Evolutionary conservation across 2,329 filamentous ascomycete species (phyloP).

Genomic region (Ophiostoma pallidulum): DNA sequence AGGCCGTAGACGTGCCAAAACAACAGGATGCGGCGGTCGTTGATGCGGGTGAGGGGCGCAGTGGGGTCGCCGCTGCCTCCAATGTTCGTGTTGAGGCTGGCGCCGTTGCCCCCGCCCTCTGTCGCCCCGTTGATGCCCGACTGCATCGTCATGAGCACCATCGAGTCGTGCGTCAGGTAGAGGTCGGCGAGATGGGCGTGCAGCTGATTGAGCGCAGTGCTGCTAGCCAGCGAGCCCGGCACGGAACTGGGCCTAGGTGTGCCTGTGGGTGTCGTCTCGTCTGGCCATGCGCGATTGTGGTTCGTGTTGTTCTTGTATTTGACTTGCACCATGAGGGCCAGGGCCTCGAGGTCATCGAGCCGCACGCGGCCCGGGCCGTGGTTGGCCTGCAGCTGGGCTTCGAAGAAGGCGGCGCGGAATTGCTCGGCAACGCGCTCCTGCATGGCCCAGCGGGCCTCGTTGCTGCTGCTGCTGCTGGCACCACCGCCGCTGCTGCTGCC

Average conservation of each 20-base stretch:
- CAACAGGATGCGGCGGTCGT: constrained; percentile 15
- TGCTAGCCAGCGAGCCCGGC: too few relatives aligned
- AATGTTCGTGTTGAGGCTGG: neutral
- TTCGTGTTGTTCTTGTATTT: constrained; percentile 4
- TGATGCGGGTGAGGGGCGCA: constrained; percentile 2
- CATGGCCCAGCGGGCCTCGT: constrained; percentile 15
- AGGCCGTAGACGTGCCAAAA: constrained; percentile 19
- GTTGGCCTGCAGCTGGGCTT: constrained; percentile 9
- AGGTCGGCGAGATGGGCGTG: constrained; percentile 14
- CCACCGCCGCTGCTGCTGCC: too few relatives aligned
- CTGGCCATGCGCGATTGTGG: neutral
- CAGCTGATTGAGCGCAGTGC: neutral
- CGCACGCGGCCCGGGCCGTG: constrained; percentile 1
- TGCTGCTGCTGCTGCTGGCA: neutral
- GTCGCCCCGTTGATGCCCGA: constrained; percentile 7
- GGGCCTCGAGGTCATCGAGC: constrained; percentile 17
- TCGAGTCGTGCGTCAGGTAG: constrained; percentile 20
- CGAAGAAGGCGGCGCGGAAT: constrained; percentile 19
- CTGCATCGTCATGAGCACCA: constrained; percentile 19
- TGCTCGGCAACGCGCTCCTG: constrained; percentile 18
- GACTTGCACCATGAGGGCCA: constrained; percentile 18
- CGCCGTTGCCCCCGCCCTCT: neutral
- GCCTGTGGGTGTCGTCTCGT: neutral
- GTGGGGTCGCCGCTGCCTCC: neutral
- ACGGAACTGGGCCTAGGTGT: too few relatives aligned